Base-by-base conservation (phyloP, 2,329 filamentous ascomycete species). In the Knoxdaviesia proteae region DNA sequence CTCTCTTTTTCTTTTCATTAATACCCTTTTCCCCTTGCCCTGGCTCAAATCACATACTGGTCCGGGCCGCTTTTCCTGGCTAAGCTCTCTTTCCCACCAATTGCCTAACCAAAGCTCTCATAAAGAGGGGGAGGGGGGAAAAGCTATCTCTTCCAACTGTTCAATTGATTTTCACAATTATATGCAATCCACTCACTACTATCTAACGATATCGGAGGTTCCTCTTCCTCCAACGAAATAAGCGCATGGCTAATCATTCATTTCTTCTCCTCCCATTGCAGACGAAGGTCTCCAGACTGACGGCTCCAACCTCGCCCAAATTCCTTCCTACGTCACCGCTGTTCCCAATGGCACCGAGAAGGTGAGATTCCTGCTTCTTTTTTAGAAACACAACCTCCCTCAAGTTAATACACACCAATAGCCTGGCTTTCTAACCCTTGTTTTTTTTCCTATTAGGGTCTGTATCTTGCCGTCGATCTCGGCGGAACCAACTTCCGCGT, bases 401-500 rank as follows among this genome's bases (percentile, higher is more conserved):
- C 3, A 20, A 2, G 3, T 2, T 20, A 3, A 20, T 20, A 20
- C 20, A 20, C 20, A 20, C 20, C 20, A 3, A 20, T 42, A 6
- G 5, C 33, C 34, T 34, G 34, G 32, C 46, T 44, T 29, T 47
- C 44, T 43, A 40, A 46, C 35, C n/a, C 32, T 38, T 42, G 35
- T 42, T 38, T 36, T 29, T 41, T 11, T 38, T 33, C 32, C 36
- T 40, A 29, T 40, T 52, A 92, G 84, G 90, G 90, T 40, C 68
- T 94, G 36, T 98, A 94, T 63, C 77, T 98, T 56, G 88, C 90
- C 36, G 87, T 98, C 49, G 90, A 98, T 56, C 72, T 98, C n/a
- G 90, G 90, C 48, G 90, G 90, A 53, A 98, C 90, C 49, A 98
- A 98, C 65, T 94, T 96, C 62, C 81, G 90, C 52, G 90, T 98